phyloP scores from a whole-genome alignment of 1,139 yeast genomes.

The Trichomonascaceae sp. region DNA sequence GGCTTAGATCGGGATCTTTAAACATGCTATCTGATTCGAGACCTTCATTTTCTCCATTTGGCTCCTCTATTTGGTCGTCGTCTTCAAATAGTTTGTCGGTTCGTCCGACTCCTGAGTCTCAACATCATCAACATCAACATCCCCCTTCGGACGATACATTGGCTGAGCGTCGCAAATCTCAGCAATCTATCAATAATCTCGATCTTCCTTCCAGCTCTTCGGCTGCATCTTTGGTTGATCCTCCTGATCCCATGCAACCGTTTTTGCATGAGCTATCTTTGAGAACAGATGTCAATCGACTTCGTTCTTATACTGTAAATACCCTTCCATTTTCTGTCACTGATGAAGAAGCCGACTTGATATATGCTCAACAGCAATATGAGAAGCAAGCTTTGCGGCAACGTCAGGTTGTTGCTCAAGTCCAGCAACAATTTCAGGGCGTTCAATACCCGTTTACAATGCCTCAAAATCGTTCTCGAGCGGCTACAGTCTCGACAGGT shows the following conservation, averaged over 20 bases:
- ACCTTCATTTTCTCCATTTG: constrained; percentile 29
- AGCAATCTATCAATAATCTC: constrained; percentile 3
- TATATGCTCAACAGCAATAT: constrained; percentile 14
- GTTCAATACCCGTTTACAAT: constrained; percentile 9
- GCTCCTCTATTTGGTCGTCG: constrained; percentile 30
- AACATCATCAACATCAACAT: constrained; percentile 3
- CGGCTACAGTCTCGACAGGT: constrained; percentile 21
- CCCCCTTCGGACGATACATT: constrained; percentile 5
- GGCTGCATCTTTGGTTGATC: constrained; percentile 1
- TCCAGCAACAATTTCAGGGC: constrained; percentile 10
- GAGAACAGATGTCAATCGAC: constrained; percentile 33
- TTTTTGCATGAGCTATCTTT: constrained; percentile 30
- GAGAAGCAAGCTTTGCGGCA: constrained; percentile 19
- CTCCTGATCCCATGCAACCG: constrained; percentile 27
- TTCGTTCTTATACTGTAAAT: constrained; percentile 36
- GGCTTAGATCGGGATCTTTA: constrained; percentile 32
- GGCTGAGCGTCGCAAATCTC: constrained; percentile 8
- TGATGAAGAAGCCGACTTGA: constrained; percentile 13
- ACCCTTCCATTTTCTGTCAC: constrained; percentile 25
- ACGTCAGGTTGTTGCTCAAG: constrained; percentile 12
- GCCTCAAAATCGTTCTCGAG: constrained; percentile 18
- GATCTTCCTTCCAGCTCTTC: constrained; percentile 3
- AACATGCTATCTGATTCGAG: constrained; percentile 28
- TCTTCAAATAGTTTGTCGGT: constrained; percentile 7
- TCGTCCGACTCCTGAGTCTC: constrained; percentile 4